Conservation (phyloP, 139 green algal genomes). For the Coccomyxa sp. region DNA sequence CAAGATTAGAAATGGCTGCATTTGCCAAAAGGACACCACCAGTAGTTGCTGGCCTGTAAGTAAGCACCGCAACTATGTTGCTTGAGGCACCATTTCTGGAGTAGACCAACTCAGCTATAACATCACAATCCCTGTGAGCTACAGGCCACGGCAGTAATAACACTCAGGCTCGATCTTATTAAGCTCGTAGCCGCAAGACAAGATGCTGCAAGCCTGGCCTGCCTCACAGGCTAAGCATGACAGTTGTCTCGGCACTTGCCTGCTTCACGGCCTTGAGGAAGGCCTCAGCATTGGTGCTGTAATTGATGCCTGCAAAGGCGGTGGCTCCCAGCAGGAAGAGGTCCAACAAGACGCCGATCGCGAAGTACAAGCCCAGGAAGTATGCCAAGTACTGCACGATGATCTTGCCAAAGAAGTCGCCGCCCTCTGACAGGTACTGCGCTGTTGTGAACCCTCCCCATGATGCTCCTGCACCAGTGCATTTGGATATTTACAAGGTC, state of each 20-base stretch:
- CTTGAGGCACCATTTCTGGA: too few species aligned
- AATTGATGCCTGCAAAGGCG: slow-evolving; percentile 26
- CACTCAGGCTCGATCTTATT: not conserved
- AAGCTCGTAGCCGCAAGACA: too few species aligned
- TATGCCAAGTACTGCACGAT: slow-evolving; percentile 30
- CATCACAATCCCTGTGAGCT: not conserved
- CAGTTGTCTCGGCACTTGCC: not conserved
- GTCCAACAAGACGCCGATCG: slow-evolving; percentile 39
- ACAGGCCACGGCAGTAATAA: not conserved
- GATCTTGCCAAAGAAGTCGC: slow-evolving; percentile 12
- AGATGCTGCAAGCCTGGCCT: too few species aligned
- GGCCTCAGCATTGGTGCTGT: slow-evolving; percentile 39
- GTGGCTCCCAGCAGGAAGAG: slow-evolving; percentile 42
- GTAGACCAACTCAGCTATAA: too few species aligned
- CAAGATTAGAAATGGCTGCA: too few species aligned
- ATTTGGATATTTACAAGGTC: not conserved
- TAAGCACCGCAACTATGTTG: too few species aligned
- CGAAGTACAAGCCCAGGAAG: slow-evolving; percentile 24
- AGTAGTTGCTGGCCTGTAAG: too few species aligned
- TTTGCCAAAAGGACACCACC: too few species aligned
- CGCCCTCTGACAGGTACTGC: not conserved
- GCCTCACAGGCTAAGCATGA: not conserved
- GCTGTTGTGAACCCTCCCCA: slow-evolving; percentile 5
- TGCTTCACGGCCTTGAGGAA: slow-evolving; percentile 41
- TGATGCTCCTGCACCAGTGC: slow-evolving; percentile 11